Conservation (phyloP, 2,329 filamentous ascomycete genomes). For the Neodidymelliopsis sp. region DNA sequence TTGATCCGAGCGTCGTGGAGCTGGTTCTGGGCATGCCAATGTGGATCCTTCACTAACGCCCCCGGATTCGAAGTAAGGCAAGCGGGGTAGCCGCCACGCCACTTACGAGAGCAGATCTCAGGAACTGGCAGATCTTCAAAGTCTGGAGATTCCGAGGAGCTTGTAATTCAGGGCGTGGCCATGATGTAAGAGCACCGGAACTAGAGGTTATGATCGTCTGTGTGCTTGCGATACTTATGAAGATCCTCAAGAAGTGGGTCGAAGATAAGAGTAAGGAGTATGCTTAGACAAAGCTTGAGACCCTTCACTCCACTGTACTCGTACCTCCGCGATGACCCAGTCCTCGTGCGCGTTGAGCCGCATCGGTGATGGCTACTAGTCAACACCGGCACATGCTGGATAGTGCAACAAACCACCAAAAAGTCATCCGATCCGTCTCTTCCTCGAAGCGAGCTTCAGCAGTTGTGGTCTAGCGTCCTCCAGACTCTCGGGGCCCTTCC, state of each 20-base stretch:
- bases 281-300: constrained; percentile 5
- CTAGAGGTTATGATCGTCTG: neutral
- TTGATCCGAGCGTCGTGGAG: constrained; percentile 3
- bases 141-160: neutral
- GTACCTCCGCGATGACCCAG: neutral
- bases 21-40: constrained; percentile 1
- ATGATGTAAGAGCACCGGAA: neutral
- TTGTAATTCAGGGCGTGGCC: neutral
- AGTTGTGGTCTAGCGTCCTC: neutral
- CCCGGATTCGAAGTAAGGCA: constrained; percentile 6
- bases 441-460: neutral
- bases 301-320: neutral
- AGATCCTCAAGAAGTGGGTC: neutral
- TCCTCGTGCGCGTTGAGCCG: constrained; percentile 7
- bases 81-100: constrained; percentile 13
- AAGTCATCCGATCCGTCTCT: neutral
- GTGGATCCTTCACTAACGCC: constrained; percentile 11
- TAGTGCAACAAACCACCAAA: too few species aligned
- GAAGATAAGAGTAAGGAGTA: constrained; percentile 8
- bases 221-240: neutral
- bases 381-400: neutral
- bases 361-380: constrained; percentile 1
- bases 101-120: constrained; percentile 3
- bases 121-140: neutral
- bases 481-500: neutral